Evolutionary conservation across 2,329 filamentous ascomycete genomes (phyloP), one percentile per base, ranked within the genome.

Genomic region (Macrophomina phaseolina): DNA sequence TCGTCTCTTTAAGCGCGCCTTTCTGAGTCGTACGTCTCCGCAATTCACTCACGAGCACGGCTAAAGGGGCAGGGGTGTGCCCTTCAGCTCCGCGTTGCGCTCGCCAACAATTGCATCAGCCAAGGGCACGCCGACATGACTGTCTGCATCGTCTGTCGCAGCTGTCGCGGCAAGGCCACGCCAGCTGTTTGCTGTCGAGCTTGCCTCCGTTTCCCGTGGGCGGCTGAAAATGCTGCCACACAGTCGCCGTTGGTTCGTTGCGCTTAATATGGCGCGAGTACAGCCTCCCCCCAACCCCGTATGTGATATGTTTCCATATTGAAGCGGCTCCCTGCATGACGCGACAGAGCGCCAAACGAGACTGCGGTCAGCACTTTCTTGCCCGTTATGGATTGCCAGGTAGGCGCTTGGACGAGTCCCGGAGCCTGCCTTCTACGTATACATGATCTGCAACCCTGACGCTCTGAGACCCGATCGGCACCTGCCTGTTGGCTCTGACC

Each of bases 401-500:
- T n/a, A 32, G n/a, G 38, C 34, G 32, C 16, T 8, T 38, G 23
- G 38, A 30, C 53, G 36, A 16, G 4, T 14, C n/a, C 30, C 53
- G 36, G 53, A 45, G 23, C 38, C 11, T 46, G 40, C 40, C 56
- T 46, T 28, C 12, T 38, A 30, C 28, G 36, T 58, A 58, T 58
- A 60, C 28, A 46, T 16, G 56, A 60, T 60, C 56, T 60, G 45
- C 56, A 49, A 48, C 56, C 56, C 32, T 34, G 42, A 34, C 45
- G 30, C 58, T 28, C 14, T 28, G 58, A 36, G 40, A 3, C 40
- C 40, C 58, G 58, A 49, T 49, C 58, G 58, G 58, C 58, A 62
- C 11, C 42, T 49, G 42, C 58, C 58, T 49, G 58, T n/a, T 49
- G 58, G 58, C 58, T 49, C 28, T 49, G 58, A 38, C 58, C 58